A percentile compares a stretch with the other conserved stretches of the same genome.
These are phyloP conservation scores for Linum usitatissimum DNA, from an alignment of 345 rosid genomes.

Conservation along the genomic window DNA sequence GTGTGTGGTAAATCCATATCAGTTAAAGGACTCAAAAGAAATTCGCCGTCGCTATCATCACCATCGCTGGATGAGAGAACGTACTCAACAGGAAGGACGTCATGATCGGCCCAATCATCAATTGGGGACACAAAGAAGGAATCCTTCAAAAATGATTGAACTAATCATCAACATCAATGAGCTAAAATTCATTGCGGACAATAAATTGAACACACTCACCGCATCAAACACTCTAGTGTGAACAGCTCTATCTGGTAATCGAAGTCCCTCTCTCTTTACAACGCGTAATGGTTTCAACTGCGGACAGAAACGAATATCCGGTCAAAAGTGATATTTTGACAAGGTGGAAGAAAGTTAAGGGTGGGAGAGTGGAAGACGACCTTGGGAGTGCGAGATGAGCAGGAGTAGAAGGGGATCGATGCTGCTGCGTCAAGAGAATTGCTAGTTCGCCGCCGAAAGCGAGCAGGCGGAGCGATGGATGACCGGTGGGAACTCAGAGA, in stretches of 20 bases:
- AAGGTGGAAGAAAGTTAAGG: background rate
- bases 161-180: background rate
- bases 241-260: constrained; percentile 14
- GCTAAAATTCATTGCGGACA: background rate
- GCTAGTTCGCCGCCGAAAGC: constrained; percentile 1
- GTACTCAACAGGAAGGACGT: constrained; percentile 19
- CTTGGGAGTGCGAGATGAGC: background rate
- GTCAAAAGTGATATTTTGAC: background rate
- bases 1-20: constrained; percentile 43
- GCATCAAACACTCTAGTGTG: constrained; percentile 40
- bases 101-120: constrained; percentile 41
- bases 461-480: constrained; percentile 2
- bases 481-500: constrained; percentile 14
- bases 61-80: constrained; percentile 66
- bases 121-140: constrained; percentile 23
- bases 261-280: constrained; percentile 13
- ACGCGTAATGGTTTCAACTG: constrained; percentile 25
- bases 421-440: background rate
- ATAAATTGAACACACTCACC: constrained; percentile 17
- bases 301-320: background rate
- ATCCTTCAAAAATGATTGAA: constrained; percentile 23
- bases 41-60: constrained; percentile 71
- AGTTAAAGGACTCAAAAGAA: constrained; percentile 33
- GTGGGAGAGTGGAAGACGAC: background rate
- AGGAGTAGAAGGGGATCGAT: background rate